Base-by-base conservation (phyloP, 2,329 filamentous ascomycete genomes). In the Diaporthe amygdali region DNA sequence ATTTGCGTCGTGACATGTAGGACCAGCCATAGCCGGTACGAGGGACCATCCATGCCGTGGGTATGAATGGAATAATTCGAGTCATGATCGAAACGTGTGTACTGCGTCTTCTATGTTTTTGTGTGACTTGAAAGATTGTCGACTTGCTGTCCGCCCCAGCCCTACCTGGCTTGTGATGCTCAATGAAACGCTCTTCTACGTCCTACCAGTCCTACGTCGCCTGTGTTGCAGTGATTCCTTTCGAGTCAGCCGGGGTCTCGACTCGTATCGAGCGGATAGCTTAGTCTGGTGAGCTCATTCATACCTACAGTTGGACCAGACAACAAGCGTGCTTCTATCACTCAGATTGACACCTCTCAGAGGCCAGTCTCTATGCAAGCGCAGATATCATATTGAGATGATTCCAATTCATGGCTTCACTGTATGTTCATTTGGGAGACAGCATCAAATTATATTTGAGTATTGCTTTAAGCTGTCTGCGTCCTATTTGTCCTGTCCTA, bases 381-480 rank as follows among this genome's bases (percentile, higher is more conserved):
- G 22, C 5, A 61, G 12, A 32, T 15, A 5, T 12, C 7, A 5
- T 15, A 64, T 30, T 41, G 3, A 49, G 25, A 22, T 49, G n/a
- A n/a, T 49, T n/a, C 7, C 7, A 22, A 14, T 22, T 9, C 6
- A 27, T 8, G 15, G 7, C 27, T 2, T 14, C 14, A 7, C 22
- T 22, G n/a, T 20, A 4, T 37, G n/a, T n/a, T 25, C 14, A 25
- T 49, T 22, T 20, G 44, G 8, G 22, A 34, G 7, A 37, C 59
- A 64, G 44, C 22, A 17, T 49, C 20, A 15, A 49, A 64, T 25
- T 47, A 47, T 64, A 14, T 64, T n/a, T 49, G n/a, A 49, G 41
- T 37, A 49, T 64, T 64, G 30, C 59, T 64, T 44, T 49, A 64
- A 64, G 59, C 59, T 49, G n/a, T 47, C 44, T 49, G 44, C 37